Conservation (phyloP, 768 basidiomycete genomes). For the Pisolithus microcarpus region DNA sequence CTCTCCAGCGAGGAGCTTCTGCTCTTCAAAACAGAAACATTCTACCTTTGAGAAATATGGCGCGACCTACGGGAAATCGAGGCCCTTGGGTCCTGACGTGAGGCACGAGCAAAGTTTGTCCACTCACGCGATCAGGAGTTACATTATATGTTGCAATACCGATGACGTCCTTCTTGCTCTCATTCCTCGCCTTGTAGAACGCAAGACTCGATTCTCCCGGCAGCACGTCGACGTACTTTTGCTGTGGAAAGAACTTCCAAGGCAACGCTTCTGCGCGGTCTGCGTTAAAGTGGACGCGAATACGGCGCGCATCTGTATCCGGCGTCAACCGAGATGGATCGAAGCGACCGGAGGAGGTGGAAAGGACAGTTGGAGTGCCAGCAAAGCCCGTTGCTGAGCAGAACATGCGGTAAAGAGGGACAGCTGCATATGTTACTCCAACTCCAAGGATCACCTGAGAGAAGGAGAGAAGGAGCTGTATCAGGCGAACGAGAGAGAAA, state of each 20-base stretch:
- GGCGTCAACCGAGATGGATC: constrained; percentile 82
- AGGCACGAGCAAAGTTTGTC: background rate
- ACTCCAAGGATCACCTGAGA: constrained; percentile 66
- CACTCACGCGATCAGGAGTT: constrained; percentile 86
- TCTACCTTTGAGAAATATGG: constrained; percentile 99
- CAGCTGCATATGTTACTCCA: constrained; percentile 93
- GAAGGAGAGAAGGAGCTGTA: background rate
- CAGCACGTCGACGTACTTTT: constrained; percentile 81
- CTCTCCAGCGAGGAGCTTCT: constrained; percentile 88
- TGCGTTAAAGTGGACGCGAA: constrained; percentile 95
- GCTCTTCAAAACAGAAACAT: constrained; percentile 99
- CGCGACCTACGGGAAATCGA: constrained; percentile 56
- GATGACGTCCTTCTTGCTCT: constrained; percentile 79
- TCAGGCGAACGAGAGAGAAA: background rate
- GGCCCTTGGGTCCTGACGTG: background rate
- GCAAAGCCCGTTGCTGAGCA: constrained; percentile 97
- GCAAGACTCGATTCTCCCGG: constrained; percentile 96
- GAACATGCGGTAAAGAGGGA: constrained; percentile 96
- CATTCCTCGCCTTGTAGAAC: constrained; percentile 92
- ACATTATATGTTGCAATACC: constrained; percentile 99
- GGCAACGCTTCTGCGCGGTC: constrained; percentile 84
- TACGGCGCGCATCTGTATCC: constrained; percentile 57
- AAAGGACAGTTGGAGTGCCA: constrained; percentile 86
- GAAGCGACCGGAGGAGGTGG: constrained; percentile 54
- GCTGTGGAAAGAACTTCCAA: constrained; percentile 89